These are phyloP conservation scores for Tricholoma furcatifolium DNA, from an alignment of 768 basidiomycete genomes.

Conservation along the genomic window DNA sequence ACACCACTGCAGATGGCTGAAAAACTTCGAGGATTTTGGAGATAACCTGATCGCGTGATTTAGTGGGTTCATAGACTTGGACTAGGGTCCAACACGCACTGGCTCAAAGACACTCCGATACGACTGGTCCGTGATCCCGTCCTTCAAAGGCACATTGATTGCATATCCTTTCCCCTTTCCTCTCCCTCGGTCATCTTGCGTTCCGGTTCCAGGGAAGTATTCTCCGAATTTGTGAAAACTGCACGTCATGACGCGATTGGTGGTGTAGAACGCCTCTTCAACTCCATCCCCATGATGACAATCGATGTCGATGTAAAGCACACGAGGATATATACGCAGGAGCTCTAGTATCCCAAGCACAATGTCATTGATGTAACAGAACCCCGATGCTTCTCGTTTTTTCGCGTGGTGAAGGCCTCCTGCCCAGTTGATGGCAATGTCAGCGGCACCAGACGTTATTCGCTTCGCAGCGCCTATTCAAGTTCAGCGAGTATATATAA, in stretches of 20 bases:
- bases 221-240: slow-evolving; percentile 98
- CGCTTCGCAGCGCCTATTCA: slow-evolving; percentile 75
- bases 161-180: slow-evolving; percentile 86
- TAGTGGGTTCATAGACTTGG: slow-evolving; percentile 1
- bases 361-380: slow-evolving; percentile 99
- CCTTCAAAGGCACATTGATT: slow-evolving; percentile 90
- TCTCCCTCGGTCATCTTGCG: slow-evolving; percentile 82
- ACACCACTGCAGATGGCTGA: slow-evolving; percentile 81
- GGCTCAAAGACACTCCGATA: slow-evolving; percentile 88
- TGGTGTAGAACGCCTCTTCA: slow-evolving; percentile 98
- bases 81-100: slow-evolving; percentile 47
- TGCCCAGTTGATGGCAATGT: slow-evolving; percentile 98
- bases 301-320: slow-evolving; percentile 97
- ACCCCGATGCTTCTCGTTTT: slow-evolving; percentile 95
- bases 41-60: slow-evolving; percentile 54
- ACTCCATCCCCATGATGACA: slow-evolving; percentile 99
- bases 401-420: slow-evolving; percentile 99
- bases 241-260: slow-evolving; percentile 95
- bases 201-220: slow-evolving; percentile 87
- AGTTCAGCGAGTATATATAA: not conserved
- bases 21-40: slow-evolving; percentile 85
- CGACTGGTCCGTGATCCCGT: slow-evolving; percentile 90
- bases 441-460: slow-evolving; percentile 77
- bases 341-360: slow-evolving; percentile 94
- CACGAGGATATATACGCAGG: slow-evolving; percentile 76